Evolutionary conservation across 1,139 yeast genomes (phyloP).

Genomic region (Debaryomyces udenii): DNA sequence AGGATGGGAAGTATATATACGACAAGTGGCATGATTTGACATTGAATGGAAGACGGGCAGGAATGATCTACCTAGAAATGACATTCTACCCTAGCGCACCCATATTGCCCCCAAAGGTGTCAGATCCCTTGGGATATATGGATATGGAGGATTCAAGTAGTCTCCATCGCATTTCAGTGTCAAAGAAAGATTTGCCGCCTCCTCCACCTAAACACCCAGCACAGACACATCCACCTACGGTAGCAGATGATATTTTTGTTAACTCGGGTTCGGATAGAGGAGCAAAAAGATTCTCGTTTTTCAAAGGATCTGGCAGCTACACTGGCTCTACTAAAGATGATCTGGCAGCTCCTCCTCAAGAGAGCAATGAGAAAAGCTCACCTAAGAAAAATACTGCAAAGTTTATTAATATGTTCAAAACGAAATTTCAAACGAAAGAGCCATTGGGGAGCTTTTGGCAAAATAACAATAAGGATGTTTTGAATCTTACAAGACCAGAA

Average conservation of each 20-base stretch:
- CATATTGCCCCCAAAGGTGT: slow-evolving; percentile 45
- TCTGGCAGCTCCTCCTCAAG: slow-evolving; percentile 16
- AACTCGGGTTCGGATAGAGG: slow-evolving; percentile 19
- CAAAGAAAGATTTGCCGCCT: slow-evolving; percentile 9
- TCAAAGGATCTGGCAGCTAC: slow-evolving; percentile 13
- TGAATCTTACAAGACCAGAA: slow-evolving; percentile 11
- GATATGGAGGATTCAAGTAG: slow-evolving; percentile 9
- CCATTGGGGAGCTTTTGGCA: slow-evolving; percentile 34
- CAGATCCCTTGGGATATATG: slow-evolving; percentile 11
- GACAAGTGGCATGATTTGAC: slow-evolving; percentile 83
- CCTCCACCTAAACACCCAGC: slow-evolving; percentile 19
- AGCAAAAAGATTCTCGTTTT: slow-evolving; percentile 19
- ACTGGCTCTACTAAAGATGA: slow-evolving; percentile 10
- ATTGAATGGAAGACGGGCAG: slow-evolving; percentile 78
- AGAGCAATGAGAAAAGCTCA: slow-evolving; percentile 13
- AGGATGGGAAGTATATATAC: slow-evolving; percentile 66
- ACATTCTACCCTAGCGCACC: slow-evolving; percentile 80
- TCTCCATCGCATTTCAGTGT: background rate
- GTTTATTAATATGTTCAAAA: slow-evolving; percentile 32
- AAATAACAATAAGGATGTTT: background rate
- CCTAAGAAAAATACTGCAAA: slow-evolving; percentile 28
- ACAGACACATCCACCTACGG: slow-evolving; percentile 16
- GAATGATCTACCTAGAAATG: slow-evolving; percentile 86
- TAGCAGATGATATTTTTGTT: slow-evolving; percentile 34
- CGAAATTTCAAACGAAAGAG: slow-evolving; percentile 40